Evolutionary conservation across 768 basidiomycete genomes (phyloP).

Genomic region (Lactarius vividus): DNA sequence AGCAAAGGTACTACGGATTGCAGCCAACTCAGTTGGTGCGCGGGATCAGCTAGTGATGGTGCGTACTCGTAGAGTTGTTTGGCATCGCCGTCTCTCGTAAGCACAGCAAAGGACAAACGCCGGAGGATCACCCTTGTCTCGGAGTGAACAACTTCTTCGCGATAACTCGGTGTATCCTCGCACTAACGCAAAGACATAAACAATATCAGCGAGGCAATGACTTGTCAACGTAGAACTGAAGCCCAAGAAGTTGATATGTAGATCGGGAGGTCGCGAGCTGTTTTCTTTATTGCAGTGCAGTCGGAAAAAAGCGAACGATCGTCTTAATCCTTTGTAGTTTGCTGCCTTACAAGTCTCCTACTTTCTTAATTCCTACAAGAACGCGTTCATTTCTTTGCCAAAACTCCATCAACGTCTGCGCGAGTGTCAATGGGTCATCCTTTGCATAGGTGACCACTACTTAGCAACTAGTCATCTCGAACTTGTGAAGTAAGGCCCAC

Average conservation of each 20-base stretch:
- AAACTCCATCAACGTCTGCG: constrained; percentile 82
- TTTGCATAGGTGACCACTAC: constrained; percentile 34
- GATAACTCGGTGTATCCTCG: background rate
- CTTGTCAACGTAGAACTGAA: background rate
- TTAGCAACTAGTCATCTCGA: constrained; percentile 1
- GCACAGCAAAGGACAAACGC: background rate
- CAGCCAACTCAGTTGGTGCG: background rate
- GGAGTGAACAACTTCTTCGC: background rate
- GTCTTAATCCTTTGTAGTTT: background rate
- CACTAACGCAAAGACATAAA: background rate
- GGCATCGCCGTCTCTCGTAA: background rate
- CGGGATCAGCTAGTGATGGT: background rate
- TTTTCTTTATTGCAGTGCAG: background rate
- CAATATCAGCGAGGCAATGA: background rate
- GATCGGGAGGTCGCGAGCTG: background rate
- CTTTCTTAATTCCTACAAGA: constrained; percentile 55
- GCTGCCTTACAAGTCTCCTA: constrained; percentile 43
- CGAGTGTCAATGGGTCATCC: constrained; percentile 83
- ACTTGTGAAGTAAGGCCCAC: constrained; percentile 40
- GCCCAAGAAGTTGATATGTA: background rate
- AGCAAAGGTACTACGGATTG: background rate
- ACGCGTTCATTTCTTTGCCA: constrained; percentile 86
- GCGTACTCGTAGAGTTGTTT: background rate
- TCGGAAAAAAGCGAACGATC: background rate
- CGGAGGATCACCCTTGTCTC: background rate